Evolutionary conservation across 2,329 filamentous ascomycete genomes (phyloP).

Genomic region (Cryphonectria japonica): DNA sequence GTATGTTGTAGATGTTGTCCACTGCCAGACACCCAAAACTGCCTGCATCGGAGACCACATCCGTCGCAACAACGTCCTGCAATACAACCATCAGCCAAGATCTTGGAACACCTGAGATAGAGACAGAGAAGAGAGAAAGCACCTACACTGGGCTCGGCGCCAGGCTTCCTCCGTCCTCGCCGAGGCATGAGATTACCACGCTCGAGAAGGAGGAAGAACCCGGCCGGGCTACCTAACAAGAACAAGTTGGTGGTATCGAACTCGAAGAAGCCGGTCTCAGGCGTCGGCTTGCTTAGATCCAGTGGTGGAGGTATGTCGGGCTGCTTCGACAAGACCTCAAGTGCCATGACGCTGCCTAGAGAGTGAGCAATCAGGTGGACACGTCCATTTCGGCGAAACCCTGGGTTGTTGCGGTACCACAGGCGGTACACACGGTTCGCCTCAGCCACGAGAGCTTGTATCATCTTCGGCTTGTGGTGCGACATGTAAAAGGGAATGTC

Average conservation of each 20-base stretch:
- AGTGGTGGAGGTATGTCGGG: conserved; percentile 69
- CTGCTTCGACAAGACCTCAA: conserved; percentile 89
- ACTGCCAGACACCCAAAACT: conserved; percentile 89
- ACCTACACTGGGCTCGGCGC: conserved; percentile 59
- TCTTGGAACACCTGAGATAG: neutral
- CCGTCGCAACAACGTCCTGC: conserved; percentile 54
- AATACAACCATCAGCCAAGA: neutral
- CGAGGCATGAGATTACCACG: conserved; percentile 73
- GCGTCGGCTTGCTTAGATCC: conserved; percentile 45
- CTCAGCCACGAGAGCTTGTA: conserved; percentile 82
- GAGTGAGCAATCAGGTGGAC: conserved; percentile 95
- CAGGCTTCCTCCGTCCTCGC: conserved; percentile 74
- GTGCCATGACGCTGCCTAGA: conserved; percentile 89
- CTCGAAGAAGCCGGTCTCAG: conserved; percentile 70
- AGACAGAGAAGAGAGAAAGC: no score
- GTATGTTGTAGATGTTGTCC: conserved; percentile 95
- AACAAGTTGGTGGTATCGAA: conserved; percentile 93
- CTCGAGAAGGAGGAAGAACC: conserved; percentile 90
- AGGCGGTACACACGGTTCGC: conserved; percentile 94
- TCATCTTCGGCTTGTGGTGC: conserved; percentile 94
- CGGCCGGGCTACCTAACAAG: conserved; percentile 85
- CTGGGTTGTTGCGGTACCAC: conserved; percentile 93
- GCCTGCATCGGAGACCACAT: conserved; percentile 76
- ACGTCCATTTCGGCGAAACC: conserved; percentile 77
- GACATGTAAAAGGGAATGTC: conserved; percentile 98